Evolutionary conservation across 306 rosid genomes (phyloP).

Genomic region (Quercus suber): DNA sequence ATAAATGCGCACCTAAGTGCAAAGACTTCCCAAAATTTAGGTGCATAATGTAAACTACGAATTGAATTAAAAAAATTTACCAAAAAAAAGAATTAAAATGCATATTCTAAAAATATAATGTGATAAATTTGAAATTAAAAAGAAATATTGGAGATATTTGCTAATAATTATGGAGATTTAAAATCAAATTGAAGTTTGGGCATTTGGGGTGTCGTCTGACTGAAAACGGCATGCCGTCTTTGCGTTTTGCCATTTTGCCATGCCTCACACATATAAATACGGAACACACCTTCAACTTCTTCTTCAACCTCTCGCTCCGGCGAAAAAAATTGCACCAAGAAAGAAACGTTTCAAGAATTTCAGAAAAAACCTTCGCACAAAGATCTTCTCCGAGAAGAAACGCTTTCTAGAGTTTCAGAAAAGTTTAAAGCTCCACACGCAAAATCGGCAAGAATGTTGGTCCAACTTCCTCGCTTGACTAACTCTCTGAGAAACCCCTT

Average conservation of each 20-base stretch:
- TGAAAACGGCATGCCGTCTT: background rate
- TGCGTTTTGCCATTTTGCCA: no score
- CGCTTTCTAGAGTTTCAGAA: background rate
- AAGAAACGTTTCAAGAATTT: background rate
- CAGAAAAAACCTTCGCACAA: background rate
- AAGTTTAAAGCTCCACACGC: background rate
- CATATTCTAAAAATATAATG: no score
- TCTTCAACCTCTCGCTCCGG: background rate
- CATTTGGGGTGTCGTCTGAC: no score
- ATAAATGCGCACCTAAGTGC: no score
- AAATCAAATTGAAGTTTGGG: no score
- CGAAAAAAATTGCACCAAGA: background rate
- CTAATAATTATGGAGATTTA: no score
- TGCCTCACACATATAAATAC: background rate
- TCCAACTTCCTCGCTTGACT: conserved; percentile 52
- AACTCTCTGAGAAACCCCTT: conserved; percentile 47
- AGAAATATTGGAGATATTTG: no score
- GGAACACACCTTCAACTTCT: background rate
- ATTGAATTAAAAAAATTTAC: no score
- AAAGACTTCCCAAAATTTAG: no score
- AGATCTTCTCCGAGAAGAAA: background rate
- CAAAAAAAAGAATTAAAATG: no score
- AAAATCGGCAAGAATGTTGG: conserved; percentile 30
- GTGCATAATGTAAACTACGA: no score
- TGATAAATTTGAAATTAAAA: no score